phyloP scores from a whole-genome alignment of 495 filamentous ascomycete genomes.

The Melanomma pulvis-pyrius region DNA sequence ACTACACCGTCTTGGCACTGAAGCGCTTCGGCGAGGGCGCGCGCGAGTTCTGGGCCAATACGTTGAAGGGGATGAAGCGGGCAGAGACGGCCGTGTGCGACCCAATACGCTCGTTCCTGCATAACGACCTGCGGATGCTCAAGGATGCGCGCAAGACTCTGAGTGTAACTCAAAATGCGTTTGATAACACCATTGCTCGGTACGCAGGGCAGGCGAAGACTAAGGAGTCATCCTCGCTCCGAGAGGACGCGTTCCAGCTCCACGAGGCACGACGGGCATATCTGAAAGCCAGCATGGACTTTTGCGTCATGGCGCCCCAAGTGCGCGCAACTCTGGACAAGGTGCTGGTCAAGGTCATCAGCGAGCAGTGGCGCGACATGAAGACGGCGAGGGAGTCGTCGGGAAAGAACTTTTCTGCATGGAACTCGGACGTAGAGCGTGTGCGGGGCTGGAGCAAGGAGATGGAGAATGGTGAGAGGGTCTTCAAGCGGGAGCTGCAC shows the following conservation, averaged over 20 bases:
- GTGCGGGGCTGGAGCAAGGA: conserved; percentile 89
- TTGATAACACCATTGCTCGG: conserved; percentile 75
- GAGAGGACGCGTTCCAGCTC: conserved; percentile 95
- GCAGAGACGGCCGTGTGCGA: conserved; percentile 77
- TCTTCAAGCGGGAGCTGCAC: conserved; percentile 78
- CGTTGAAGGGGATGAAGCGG: conserved; percentile 70
- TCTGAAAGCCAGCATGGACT: conserved; percentile 90
- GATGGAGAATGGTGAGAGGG: conserved; percentile 80
- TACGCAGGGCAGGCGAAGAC: conserved; percentile 85
- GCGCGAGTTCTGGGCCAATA: conserved; percentile 80
- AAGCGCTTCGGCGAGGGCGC: conserved; percentile 81
- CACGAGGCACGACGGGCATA: conserved; percentile 93
- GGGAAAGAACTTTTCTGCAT: conserved; percentile 60
- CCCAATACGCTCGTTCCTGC: conserved; percentile 75
- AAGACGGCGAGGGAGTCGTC: conserved; percentile 64
- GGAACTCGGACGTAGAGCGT: conserved; percentile 79
- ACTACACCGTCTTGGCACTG: conserved; percentile 88
- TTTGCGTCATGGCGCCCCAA: conserved; percentile 82
- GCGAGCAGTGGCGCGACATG: conserved; percentile 86
- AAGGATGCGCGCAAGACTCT: conserved; percentile 75
- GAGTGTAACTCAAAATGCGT: conserved; percentile 79
- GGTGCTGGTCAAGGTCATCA: conserved; percentile 79
- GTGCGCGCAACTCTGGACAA: conserved; percentile 78
- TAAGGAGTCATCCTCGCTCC: conserved; percentile 85
- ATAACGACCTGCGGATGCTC: conserved; percentile 69